phyloP scores from a whole-genome alignment of 257 asterid genomes.

The Nicotiana benthamiana region DNA sequence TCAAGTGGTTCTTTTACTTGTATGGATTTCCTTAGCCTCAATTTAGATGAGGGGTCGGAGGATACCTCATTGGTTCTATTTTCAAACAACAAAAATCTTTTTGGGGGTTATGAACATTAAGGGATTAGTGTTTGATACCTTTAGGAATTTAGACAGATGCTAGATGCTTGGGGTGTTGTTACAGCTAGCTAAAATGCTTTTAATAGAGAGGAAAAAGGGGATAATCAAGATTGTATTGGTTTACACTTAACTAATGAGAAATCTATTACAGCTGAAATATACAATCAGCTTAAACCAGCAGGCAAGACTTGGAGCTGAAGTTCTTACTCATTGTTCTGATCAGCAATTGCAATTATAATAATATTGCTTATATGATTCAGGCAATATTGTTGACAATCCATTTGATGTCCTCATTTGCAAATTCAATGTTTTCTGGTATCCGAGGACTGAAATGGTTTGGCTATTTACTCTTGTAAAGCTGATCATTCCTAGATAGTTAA shows the following conservation, averaged over 20 bases:
- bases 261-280: background rate
- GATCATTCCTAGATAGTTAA: background rate
- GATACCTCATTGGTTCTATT: background rate
- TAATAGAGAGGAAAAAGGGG: background rate
- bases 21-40: background rate
- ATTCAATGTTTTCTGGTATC: background rate
- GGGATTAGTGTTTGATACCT: background rate
- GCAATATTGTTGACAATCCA: background rate
- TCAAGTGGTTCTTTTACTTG: background rate
- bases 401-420: background rate
- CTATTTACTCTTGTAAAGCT: background rate
- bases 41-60: background rate
- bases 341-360: background rate
- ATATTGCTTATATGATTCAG: background rate
- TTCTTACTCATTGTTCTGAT: background rate
- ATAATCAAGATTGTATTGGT: background rate
- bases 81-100: background rate
- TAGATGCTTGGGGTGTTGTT: background rate
- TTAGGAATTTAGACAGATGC: background rate
- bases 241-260: background rate
- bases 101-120: background rate
- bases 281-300: background rate
- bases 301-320: background rate
- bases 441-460: background rate
- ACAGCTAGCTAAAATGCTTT: background rate